These are phyloP conservation scores for Mucor indicus DNA, from an alignment of 371 early-diverging fungal species.

Conservation along the genomic window DNA sequence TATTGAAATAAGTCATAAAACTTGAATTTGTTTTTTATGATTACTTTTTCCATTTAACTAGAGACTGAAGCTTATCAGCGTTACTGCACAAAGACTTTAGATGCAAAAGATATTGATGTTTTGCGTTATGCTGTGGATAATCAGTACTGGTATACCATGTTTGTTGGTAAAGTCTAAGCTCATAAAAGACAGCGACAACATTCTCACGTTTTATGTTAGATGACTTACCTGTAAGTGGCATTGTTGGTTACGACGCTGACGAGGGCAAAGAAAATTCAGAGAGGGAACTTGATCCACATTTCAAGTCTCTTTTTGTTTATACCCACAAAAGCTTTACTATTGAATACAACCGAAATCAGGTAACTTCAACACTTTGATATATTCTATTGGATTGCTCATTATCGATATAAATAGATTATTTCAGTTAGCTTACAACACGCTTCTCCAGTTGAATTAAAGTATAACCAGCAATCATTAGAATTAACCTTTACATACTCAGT, in stretches of 20 bases:
- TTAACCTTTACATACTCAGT: constrained; percentile 77
- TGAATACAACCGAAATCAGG: constrained; percentile 58
- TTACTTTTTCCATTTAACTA: constrained; percentile 2
- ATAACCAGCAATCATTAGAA: constrained; percentile 20
- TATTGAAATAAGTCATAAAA: not conserved
- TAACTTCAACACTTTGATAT: constrained; percentile 3
- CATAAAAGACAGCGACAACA: not conserved
- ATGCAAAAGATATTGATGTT: constrained; percentile 42
- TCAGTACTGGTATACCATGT: constrained; percentile 73
- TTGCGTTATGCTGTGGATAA: constrained; percentile 65
- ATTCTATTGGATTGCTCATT: not conserved
- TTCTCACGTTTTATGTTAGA: constrained; percentile 20
- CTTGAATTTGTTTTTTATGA: not conserved
- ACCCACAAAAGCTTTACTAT: constrained; percentile 64
- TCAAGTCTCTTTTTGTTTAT: constrained; percentile 40
- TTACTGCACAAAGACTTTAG: constrained; percentile 47
- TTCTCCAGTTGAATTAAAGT: constrained; percentile 33
- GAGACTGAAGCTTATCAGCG: constrained; percentile 19
- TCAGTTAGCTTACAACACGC: constrained; percentile 41
- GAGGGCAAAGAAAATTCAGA: constrained; percentile 24
- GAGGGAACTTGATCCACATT: constrained; percentile 18
- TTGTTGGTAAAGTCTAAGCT: constrained; percentile 47
- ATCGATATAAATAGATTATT: constrained; percentile 47
- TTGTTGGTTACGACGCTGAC: constrained; percentile 27
- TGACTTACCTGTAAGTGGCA: constrained; percentile 59